These are phyloP conservation scores for Tricholoma sp. DNA, from an alignment of 768 basidiomycete genomes.

Conservation along the genomic window DNA sequence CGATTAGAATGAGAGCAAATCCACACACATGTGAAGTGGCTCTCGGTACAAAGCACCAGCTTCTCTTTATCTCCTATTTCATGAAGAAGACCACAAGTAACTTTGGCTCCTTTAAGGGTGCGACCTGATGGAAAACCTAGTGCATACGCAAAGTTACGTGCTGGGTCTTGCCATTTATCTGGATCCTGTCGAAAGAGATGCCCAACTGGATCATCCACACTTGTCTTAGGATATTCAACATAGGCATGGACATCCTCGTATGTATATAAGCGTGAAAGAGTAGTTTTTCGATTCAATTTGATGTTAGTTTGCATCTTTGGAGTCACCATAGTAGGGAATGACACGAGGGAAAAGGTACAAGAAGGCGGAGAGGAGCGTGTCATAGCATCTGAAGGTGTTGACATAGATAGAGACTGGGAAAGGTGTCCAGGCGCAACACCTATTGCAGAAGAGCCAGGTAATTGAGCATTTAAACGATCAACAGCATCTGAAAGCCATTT, in stretches of 20 bases:
- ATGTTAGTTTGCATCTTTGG: neutral
- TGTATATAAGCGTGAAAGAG: constrained; percentile 6
- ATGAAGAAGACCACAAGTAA: constrained; percentile 4
- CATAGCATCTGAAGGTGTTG: neutral
- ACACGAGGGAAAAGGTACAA: neutral
- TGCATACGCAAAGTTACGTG: constrained; percentile 12
- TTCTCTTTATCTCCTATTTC: neutral
- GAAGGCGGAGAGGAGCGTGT: no score
- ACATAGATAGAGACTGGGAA: neutral
- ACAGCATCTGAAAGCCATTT: neutral
- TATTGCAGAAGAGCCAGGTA: neutral
- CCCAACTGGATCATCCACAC: constrained; percentile 4
- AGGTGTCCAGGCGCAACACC: no score
- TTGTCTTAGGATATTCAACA: constrained; percentile 14
- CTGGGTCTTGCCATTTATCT: constrained; percentile 8
- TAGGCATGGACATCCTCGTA: constrained; percentile 4
- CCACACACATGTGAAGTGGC: constrained; percentile 14
- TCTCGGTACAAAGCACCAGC: constrained; percentile 10
- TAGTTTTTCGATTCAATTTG: constrained; percentile 10
- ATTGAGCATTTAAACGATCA: neutral
- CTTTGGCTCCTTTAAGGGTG: constrained; percentile 2
- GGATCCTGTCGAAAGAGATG: constrained; percentile 12
- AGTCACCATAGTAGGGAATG: neutral
- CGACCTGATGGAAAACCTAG: constrained; percentile 8
- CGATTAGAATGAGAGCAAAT: neutral